Evolutionary conservation across 192 early-diverging fungal species (phyloP).

Genomic region (Coemansia sp.): DNA sequence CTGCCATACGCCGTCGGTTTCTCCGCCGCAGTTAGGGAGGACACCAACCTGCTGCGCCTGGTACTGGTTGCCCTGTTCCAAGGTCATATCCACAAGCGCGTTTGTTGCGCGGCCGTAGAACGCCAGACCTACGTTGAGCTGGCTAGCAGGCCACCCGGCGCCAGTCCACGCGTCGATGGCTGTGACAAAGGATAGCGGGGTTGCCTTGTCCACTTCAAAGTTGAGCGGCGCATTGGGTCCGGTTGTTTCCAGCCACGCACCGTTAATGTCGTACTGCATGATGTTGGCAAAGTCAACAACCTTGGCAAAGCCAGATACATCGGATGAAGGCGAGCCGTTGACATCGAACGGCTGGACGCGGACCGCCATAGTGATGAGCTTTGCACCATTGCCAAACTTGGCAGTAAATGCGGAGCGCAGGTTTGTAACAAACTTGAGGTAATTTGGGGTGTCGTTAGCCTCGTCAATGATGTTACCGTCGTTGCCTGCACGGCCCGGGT

Average conservation of each 20-base stretch:
- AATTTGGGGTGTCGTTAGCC: constrained; percentile 64
- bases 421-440: constrained; percentile 59
- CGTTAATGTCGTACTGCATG: constrained; percentile 67
- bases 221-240: constrained; percentile 64
- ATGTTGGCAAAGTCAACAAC: constrained; percentile 66
- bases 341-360: constrained; percentile 59
- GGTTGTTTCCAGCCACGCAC: constrained; percentile 56
- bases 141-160: constrained; percentile 59
- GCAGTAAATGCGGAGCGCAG: constrained; percentile 56
- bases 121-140: constrained; percentile 63
- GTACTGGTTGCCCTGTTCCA: constrained; percentile 28
- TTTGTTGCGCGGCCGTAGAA: constrained; percentile 62
- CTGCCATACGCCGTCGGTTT: constrained; percentile 68
- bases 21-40: constrained; percentile 54
- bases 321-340: constrained; percentile 36
- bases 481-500: constrained; percentile 53
- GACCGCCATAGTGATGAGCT: constrained; percentile 66
- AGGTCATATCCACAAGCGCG: constrained; percentile 36
- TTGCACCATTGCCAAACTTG: constrained; percentile 37
- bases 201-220: constrained; percentile 28
- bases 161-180: constrained; percentile 60
- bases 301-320: constrained; percentile 63
- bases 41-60: constrained; percentile 13
- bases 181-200: constrained; percentile 49
- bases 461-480: constrained; percentile 49